These are phyloP conservation scores for Corylus avellana DNA, from an alignment of 306 rosid species.

Conservation along the genomic window DNA sequence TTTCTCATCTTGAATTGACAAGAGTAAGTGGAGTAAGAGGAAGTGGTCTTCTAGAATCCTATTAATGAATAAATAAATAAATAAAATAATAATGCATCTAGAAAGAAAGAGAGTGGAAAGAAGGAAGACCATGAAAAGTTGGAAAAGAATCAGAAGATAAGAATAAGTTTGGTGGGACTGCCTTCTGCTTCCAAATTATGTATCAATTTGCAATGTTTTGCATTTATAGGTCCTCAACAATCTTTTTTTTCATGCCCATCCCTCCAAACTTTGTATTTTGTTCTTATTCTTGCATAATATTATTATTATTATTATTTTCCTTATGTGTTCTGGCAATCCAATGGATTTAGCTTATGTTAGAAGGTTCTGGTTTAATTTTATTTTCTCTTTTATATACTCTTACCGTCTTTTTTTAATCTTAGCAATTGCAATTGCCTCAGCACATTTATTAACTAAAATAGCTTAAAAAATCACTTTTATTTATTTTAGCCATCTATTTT, in stretches of 20 bases:
- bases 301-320: no score
- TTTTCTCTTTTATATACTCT: no score
- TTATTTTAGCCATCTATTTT: no score
- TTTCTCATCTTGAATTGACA: slow-evolving; percentile 40
- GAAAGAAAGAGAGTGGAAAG: slow-evolving; percentile 33
- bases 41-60: slow-evolving; percentile 50
- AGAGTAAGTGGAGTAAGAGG: slow-evolving; percentile 49
- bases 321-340: no score
- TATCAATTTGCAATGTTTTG: neutral
- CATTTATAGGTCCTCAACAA: neutral
- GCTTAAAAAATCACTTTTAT: no score
- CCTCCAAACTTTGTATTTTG: neutral
- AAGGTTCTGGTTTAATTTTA: no score
- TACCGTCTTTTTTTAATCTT: no score
- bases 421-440: no score
- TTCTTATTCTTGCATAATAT: neutral
- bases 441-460: no score
- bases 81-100: slow-evolving; percentile 12
- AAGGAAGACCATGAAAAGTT: slow-evolving; percentile 22
- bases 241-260: neutral
- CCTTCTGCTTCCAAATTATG: no score
- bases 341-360: no score
- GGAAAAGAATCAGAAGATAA: slow-evolving; percentile 16
- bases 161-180: slow-evolving; percentile 18
- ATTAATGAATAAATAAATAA: no score